Base-by-base conservation (phyloP, 1,139 yeast genomes). In the Meyerozyma athensensis region DNA sequence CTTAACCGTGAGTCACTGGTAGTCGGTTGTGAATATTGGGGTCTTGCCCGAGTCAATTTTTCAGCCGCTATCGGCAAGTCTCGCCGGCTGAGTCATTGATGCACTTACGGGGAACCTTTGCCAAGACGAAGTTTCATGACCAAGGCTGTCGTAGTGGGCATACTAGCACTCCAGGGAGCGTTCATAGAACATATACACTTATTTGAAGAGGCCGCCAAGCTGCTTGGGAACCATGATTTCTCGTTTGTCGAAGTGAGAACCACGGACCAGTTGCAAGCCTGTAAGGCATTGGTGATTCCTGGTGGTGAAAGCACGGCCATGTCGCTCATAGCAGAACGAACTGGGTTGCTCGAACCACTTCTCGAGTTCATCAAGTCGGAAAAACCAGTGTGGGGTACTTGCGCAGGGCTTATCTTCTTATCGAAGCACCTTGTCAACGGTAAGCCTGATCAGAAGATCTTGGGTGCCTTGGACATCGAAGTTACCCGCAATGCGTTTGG, bases 231-330 rank as follows among this genome's bases (percentile, higher is more conserved):
- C 10, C 45, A 45, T 38, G 30, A 42, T 6, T 54, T 68, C 35
- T 38, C 47, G 8, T 61, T 79, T 14, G 56, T 68, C 3, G 76
- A 77, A 41, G 85, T 86, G 8, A 65, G 77, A 45, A 79, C 80
- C 0, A 54, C 61, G 3, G 65, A 59, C 16, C 76, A 82, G 42
- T 64, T 86, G 13, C 54, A 43, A 0, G 39, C 42, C 21, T 77
- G 89, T 46, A 69, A 75, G 45, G 86, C 83, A 0, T 59, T 86
- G 30, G 78, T 86, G 18, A 72, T 86, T 13, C 95, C 94, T 1
- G 89, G 87, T 3, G 95, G 95, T 12, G 95, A 86, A 57, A 79
- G 87, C 37, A 85, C 95, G 1, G 61, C 89, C 7, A 85, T 86
- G 44, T 80, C 90, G 1, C 63, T 82, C 30, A 77, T 85, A 31